Evolutionary conservation across 2,329 filamentous ascomycete genomes (phyloP).

Genomic region (Ophiocordyceps camponoti-rufipedis): DNA sequence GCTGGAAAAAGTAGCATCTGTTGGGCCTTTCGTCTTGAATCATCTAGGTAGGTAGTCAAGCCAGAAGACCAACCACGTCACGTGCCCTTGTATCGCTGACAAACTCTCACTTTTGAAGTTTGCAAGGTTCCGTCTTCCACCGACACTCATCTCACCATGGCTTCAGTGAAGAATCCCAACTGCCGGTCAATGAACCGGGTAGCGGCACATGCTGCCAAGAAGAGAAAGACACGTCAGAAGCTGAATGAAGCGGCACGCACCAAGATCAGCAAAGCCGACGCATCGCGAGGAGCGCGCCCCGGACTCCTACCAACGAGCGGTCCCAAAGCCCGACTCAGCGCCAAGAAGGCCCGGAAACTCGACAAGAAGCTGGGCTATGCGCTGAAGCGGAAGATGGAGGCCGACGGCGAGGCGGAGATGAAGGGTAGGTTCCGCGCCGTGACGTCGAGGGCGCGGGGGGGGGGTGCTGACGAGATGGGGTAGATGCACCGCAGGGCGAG

Average conservation of each 20-base stretch:
- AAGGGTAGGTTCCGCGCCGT: constrained; percentile 16
- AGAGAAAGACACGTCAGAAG: constrained; percentile 25
- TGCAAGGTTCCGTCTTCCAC: background rate
- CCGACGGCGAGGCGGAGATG: constrained; percentile 30
- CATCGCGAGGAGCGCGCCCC: constrained; percentile 28
- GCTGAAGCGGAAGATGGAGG: constrained; percentile 31
- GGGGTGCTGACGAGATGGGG: background rate
- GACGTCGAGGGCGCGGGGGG: background rate
- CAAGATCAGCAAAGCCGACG: constrained; percentile 23
- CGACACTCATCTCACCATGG: constrained; percentile 17
- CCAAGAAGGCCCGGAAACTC: constrained; percentile 37
- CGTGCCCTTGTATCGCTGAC: too few species aligned
- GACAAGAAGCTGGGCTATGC: constrained; percentile 34
- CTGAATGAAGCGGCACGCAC: constrained; percentile 17
- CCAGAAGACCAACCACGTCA: background rate
- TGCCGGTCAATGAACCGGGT: constrained; percentile 33
- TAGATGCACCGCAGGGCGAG: constrained; percentile 6
- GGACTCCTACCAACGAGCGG: constrained; percentile 38
- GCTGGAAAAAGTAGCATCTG: too few species aligned
- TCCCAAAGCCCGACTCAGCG: constrained; percentile 28
- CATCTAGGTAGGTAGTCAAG: too few species aligned
- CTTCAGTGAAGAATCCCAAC: constrained; percentile 41
- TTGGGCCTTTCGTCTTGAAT: background rate
- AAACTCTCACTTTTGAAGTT: too few species aligned
- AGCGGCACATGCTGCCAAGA: constrained; percentile 24